Conservation (phyloP, 257 asterid genomes). For the Penstemon barbatus region DNA sequence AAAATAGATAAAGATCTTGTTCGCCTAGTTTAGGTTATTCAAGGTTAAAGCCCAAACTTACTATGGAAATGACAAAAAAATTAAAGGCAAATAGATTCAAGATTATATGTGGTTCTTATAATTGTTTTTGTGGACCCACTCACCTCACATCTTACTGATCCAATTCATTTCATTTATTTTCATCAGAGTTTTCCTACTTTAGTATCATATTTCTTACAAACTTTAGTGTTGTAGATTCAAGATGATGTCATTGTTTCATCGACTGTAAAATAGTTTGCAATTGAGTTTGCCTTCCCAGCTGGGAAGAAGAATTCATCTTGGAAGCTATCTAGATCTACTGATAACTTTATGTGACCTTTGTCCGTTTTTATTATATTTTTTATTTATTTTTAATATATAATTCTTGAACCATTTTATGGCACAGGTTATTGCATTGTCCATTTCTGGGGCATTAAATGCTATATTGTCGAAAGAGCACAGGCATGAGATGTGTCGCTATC, state of each 20-base stretch:
- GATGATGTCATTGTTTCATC: neutral
- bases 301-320: neutral
- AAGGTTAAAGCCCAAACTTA: slow-evolving; percentile 6
- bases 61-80: neutral
- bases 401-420: slow-evolving; percentile 22
- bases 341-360: neutral
- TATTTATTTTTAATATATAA: neutral
- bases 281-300: neutral
- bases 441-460: slow-evolving; percentile 90
- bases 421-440: slow-evolving; percentile 74
- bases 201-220: neutral
- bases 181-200: neutral
- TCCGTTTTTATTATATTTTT: slow-evolving; percentile 1
- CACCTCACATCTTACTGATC: slow-evolving; percentile 2
- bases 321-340: slow-evolving; percentile 2
- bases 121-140: neutral
- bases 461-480: slow-evolving; percentile 77
- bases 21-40: slow-evolving; percentile 11
- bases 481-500: slow-evolving; percentile 89
- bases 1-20: neutral
- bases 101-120: slow-evolving; percentile 6
- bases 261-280: slow-evolving; percentile 1
- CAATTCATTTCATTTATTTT: neutral
- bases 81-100: neutral
- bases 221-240: neutral